phyloP scores from a whole-genome alignment of 2,329 filamentous ascomycete genomes.

The Aspergillus phoenicis region DNA sequence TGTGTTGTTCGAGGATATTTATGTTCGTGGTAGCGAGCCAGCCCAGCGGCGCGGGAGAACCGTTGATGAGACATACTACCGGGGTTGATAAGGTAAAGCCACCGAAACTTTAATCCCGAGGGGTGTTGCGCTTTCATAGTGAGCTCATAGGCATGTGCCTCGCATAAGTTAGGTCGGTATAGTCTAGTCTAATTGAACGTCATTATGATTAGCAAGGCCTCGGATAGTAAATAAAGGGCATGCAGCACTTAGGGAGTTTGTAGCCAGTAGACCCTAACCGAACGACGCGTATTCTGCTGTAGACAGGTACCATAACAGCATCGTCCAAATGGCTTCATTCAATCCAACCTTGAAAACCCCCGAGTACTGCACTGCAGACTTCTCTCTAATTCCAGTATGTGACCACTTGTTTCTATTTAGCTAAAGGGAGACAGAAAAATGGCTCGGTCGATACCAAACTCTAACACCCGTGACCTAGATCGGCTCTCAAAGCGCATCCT shows the following conservation, averaged over 20 bases:
- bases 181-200: background rate
- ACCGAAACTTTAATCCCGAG: background rate
- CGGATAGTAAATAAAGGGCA: background rate
- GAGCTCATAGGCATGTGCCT: constrained; percentile 8
- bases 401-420: background rate
- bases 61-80: constrained; percentile 85
- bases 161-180: background rate
- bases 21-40: constrained; percentile 81
- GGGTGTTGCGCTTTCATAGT: background rate
- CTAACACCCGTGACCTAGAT: constrained; percentile 45
- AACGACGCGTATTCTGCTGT: background rate
- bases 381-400: constrained; percentile 72
- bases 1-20: constrained; percentile 92
- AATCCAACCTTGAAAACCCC: constrained; percentile 56
- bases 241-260: background rate
- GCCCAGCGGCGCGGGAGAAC: constrained; percentile 81
- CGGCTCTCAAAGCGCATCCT: constrained; percentile 71
- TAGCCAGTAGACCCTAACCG: background rate
- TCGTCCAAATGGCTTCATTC: constrained; percentile 18
- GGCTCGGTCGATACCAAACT: background rate
- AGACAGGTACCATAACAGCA: background rate
- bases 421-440: background rate
- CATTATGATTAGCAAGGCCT: background rate
- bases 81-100: constrained; percentile 26
- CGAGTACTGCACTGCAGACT: constrained; percentile 74